These are phyloP conservation scores for Eucalyptus rudis DNA, from an alignment of 345 rosid genomes.

Conservation along the genomic window DNA sequence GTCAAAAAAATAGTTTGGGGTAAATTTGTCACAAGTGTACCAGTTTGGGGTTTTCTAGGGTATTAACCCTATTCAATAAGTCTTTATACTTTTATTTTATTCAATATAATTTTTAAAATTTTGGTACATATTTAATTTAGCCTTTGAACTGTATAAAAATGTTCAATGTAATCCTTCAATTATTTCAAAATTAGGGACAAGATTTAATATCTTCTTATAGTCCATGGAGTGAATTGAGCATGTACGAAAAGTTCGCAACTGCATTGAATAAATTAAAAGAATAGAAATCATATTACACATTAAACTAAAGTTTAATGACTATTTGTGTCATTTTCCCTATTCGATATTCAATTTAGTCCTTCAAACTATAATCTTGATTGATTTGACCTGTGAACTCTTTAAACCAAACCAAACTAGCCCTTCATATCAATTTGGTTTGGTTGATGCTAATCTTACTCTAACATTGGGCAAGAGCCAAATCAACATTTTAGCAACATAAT, in stretches of 20 bases:
- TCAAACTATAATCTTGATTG: background rate
- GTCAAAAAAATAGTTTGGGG: too few species aligned
- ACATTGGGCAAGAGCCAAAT: fast-evolving
- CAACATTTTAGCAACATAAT: fast-evolving
- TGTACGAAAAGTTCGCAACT: fast-evolving
- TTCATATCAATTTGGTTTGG: fast-evolving
- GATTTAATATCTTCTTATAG: too few species aligned
- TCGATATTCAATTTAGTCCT: background rate
- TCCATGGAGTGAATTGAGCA: fast-evolving
- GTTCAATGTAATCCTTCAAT: too few species aligned
- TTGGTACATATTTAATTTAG: fast-evolving
- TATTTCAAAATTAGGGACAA: background rate
- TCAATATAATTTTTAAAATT: fast-evolving
- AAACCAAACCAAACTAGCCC: background rate
- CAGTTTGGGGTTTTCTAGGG: too few species aligned
- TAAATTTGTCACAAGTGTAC: too few species aligned
- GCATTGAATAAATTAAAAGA: fast-evolving
- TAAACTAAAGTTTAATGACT: fast-evolving
- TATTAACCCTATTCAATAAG: too few species aligned
- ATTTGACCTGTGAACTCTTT: fast-evolving
- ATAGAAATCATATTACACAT: fast-evolving
- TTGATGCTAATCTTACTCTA: background rate
- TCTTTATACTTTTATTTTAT: fast-evolving
- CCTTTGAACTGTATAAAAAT: fast-evolving
- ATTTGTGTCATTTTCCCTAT: background rate